A percentile compares a stretch with the other conserved stretches of the same genome.
Conservation (phyloP, 2,329 filamentous ascomycete genomes). For the Grosmannia huntii region DNA sequence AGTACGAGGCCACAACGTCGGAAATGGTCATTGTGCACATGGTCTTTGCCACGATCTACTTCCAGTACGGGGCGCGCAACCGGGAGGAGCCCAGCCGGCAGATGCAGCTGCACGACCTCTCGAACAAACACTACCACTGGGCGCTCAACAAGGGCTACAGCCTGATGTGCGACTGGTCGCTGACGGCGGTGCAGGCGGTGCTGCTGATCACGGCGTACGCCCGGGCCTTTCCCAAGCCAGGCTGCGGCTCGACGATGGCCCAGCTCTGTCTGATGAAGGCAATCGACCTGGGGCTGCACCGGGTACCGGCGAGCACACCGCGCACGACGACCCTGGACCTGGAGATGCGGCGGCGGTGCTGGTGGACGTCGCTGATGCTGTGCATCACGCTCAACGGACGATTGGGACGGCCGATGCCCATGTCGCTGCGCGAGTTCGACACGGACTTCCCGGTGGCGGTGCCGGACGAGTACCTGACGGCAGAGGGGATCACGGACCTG, state of each 20-base stretch:
- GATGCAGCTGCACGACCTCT: conserved; percentile 45
- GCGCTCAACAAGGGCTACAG: conserved; percentile 56
- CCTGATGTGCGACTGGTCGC: conserved; percentile 45
- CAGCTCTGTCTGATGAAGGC: conserved; percentile 54
- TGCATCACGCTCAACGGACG: conserved; percentile 60
- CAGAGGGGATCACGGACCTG: conserved; percentile 44
- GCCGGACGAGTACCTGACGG: conserved; percentile 56
- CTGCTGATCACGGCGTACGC: conserved; percentile 60
- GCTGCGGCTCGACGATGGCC: conserved; percentile 56
- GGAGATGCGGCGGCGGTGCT: conserved; percentile 66
- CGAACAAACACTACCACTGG: conserved; percentile 70
- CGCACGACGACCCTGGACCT: conserved; percentile 47
- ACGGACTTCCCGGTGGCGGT: conserved; percentile 62
- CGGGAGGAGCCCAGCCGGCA: conserved; percentile 40
- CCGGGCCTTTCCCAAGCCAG: conserved; percentile 67
- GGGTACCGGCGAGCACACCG: conserved; percentile 43
- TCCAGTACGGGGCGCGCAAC: conserved; percentile 64
- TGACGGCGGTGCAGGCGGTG: conserved; percentile 61
- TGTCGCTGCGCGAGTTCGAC: conserved; percentile 64
- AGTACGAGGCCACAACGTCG: conserved; percentile 46
- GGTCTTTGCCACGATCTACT: conserved; percentile 66
- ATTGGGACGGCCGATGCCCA: conserved; percentile 63
- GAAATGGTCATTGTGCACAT: conserved; percentile 64
- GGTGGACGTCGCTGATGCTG: conserved; percentile 59
- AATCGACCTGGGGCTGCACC: conserved; percentile 63